Conservation (phyloP, 2,329 filamentous ascomycete species). For the Coleophoma eucalyptorum region DNA sequence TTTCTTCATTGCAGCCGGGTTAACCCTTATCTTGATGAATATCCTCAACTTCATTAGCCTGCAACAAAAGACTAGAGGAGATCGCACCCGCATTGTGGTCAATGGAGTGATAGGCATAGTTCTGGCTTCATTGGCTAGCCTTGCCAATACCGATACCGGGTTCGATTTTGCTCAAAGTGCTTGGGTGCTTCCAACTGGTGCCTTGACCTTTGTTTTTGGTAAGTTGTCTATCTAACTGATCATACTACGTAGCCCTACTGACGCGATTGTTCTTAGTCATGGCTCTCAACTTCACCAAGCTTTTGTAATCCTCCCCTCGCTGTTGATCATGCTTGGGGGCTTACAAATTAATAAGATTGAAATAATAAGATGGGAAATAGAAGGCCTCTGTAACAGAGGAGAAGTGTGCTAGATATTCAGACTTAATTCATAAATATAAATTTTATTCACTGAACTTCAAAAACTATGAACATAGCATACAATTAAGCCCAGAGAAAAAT, state of each 20-base stretch:
- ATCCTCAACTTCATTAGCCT: slow-evolving; percentile 11
- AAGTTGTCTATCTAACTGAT: neutral
- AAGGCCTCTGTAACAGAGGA: no score
- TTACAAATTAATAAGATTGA: no score
- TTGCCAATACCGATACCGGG: neutral
- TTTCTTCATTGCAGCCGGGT: slow-evolving; percentile 17
- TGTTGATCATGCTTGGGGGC: no score
- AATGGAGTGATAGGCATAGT: neutral
- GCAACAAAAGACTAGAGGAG: neutral
- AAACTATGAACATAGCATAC: no score
- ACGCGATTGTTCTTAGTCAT: neutral
- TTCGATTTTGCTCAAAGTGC: neutral
- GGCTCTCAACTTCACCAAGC: neutral
- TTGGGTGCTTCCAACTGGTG: neutral
- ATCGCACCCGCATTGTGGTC: neutral
- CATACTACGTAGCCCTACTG: neutral
- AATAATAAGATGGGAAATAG: no score
- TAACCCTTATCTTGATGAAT: slow-evolving; percentile 18
- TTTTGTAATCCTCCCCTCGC: neutral
- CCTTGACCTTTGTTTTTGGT: neutral
- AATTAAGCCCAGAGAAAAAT: no score
- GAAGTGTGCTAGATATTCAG: no score
- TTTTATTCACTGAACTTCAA: no score
- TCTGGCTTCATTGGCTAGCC: neutral
- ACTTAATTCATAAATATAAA: no score